phyloP scores from a whole-genome alignment of 2,329 filamentous ascomycete genomes.

The Paecilomyces niveus region DNA sequence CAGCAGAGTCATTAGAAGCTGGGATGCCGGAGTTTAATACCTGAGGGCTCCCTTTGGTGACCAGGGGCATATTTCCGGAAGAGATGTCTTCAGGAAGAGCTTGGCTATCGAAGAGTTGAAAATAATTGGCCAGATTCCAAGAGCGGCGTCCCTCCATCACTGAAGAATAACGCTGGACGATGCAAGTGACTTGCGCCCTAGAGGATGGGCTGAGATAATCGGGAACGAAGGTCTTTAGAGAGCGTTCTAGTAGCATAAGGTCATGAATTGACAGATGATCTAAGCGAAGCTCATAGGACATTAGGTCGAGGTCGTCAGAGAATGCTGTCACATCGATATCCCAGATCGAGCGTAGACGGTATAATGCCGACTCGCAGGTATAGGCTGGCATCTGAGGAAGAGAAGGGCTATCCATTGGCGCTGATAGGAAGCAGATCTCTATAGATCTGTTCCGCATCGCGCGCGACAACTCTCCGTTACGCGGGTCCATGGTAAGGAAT shows the following conservation, averaged over 20 bases:
- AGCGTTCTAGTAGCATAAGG: constrained; percentile 24
- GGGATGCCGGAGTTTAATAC: no score
- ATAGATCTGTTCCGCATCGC: constrained; percentile 95
- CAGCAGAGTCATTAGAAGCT: no score
- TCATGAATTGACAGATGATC: constrained; percentile 32
- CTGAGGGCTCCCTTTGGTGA: background rate
- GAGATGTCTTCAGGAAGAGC: background rate
- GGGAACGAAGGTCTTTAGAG: constrained; percentile 15
- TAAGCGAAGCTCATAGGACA: constrained; percentile 22
- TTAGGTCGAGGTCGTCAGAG: constrained; percentile 9
- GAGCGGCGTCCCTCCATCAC: constrained; percentile 22
- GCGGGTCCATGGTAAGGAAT: constrained; percentile 88
- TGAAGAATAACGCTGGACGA: constrained; percentile 24
- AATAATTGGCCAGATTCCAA: constrained; percentile 20
- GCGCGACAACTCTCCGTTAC: constrained; percentile 85
- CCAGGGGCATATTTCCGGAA: background rate
- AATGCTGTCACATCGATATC: constrained; percentile 9
- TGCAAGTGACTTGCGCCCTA: constrained; percentile 10
- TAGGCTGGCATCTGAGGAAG: constrained; percentile 22
- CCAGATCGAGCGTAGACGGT: constrained; percentile 32
- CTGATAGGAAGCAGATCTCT: constrained; percentile 68
- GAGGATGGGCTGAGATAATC: constrained; percentile 5
- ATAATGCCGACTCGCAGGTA: constrained; percentile 31
- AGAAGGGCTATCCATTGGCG: constrained; percentile 17
- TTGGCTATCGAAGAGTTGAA: background rate